phyloP scores from a whole-genome alignment of 306 rosid genomes.

The Herpetospermum pedunculosum region DNA sequence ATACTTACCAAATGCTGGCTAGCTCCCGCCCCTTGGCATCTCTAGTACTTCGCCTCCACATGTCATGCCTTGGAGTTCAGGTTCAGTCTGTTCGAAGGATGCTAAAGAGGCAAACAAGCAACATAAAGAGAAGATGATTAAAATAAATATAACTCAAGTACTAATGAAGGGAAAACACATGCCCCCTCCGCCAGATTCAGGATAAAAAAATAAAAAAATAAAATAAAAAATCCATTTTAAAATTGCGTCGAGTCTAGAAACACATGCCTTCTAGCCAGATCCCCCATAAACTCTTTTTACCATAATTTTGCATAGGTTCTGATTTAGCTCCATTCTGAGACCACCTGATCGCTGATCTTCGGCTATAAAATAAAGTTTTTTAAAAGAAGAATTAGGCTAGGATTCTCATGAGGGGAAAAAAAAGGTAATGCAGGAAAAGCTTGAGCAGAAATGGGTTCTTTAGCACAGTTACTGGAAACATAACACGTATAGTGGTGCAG shows the following conservation, averaged over 20 bases:
- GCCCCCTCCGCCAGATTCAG: background rate
- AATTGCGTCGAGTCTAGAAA: constrained; percentile 6
- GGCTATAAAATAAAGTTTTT: constrained; percentile 31
- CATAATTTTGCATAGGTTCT: constrained; percentile 23
- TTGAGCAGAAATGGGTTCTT: constrained; percentile 48
- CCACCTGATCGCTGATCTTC: constrained; percentile 28
- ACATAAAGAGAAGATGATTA: constrained; percentile 45
- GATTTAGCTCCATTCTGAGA: constrained; percentile 45
- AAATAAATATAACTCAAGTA: background rate
- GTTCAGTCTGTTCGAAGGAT: constrained; percentile 34
- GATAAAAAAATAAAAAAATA: no score
- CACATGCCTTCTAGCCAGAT: constrained; percentile 35
- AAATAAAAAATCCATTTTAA: background rate
- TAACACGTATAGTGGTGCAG: constrained; percentile 76
- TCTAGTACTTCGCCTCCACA: background rate
- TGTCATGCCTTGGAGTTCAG: constrained; percentile 18
- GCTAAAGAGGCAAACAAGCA: constrained; percentile 30
- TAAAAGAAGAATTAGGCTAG: constrained; percentile 17
- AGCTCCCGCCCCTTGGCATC: no score
- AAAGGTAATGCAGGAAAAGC: constrained; percentile 38
- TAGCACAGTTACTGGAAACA: constrained; percentile 65
- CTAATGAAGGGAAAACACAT: background rate
- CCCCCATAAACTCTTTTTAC: constrained; percentile 24
- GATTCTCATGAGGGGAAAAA: constrained; percentile 15
- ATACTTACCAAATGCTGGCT: constrained; percentile 23